Evolutionary conservation across 441 rosid genomes (phyloP).

Genomic region (Lepidium campestre): DNA sequence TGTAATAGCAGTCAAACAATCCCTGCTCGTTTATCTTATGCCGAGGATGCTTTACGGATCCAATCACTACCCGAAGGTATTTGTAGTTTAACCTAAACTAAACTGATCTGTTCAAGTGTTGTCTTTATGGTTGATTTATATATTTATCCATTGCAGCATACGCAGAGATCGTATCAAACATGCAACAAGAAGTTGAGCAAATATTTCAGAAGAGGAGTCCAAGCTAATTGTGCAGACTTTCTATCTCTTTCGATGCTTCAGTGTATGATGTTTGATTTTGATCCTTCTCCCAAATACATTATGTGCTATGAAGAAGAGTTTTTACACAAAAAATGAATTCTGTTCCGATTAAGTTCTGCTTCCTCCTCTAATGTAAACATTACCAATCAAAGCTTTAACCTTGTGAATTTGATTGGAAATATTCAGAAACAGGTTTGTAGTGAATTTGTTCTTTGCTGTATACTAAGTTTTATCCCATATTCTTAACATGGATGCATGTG

Average conservation of each 20-base stretch:
- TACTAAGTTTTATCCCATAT: not conserved
- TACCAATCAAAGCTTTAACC: not conserved
- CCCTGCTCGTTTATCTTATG: constrained; percentile 71
- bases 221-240: constrained; percentile 11
- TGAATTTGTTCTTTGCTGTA: not conserved
- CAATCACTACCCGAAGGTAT: constrained; percentile 90
- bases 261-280: not conserved
- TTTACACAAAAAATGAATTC: not conserved
- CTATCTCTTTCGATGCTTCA: not conserved
- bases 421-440: not conserved
- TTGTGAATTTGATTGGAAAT: not conserved
- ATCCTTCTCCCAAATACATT: not conserved
- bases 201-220: constrained; percentile 35
- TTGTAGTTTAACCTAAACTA: not conserved
- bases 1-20: constrained; percentile 31
- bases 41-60: constrained; percentile 75
- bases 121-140: not conserved
- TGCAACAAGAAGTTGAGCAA: constrained; percentile 60
- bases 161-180: constrained; percentile 83
- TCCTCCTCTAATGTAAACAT: not conserved
- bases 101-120: not conserved
- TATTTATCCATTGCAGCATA: constrained; percentile 41
- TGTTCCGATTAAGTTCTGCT: not conserved
- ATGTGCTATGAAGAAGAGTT: not conserved
- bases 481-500: constrained; percentile 4